Evolutionary conservation across 441 rosid species (phyloP), one percentile per base, ranked within the genome.

Genomic region (Syzygium malaccense): DNA sequence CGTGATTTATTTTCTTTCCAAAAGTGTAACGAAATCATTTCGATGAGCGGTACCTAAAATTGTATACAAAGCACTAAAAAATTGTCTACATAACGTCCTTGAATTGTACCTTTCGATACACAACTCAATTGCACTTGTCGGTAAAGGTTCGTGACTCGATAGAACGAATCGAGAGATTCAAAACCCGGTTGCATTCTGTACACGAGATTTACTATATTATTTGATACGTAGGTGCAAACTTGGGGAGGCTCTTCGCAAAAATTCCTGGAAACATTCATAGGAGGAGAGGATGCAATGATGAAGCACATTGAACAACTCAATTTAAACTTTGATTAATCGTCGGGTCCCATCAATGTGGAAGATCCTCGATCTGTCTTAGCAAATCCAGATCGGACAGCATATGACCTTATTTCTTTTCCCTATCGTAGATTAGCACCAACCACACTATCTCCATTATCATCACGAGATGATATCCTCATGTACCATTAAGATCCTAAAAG

Each of bases 1-100:
- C 8, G 0, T 20, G 2, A 8, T 33, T 68, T 4, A 4, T 68
- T 20, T 20, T 57, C 5, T 4, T 25, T 68, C 1, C 0, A 11
- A 71, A 37, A 71, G 28, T 25, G 14, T 6, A 37, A 20, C 23
- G 15, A 12, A 37, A 10, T 37, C 80, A 71, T 23, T 14, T 71
- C 13, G 28, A 33, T 5, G 49, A 71, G 80, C 4, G 5, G 7
- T 71, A 37, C 37, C 28, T 37, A 20, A 68, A 19, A 10, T 71
- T 33, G 15, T 37, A 7, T 37, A 11, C 37, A 71, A 19, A 10
- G 26, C 80, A 37, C 49, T 20, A 10, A 71, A 71, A 19, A 71
- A 11, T 71, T 71, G 8, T 37, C 49, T 71, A 20, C 80, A 5
- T 37, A 4, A 37, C 2, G 4, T 71, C 19, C 49, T 71, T 11